Evolutionary conservation across 768 basidiomycete species (phyloP).

Genomic region (Thelephora ganbajun): DNA sequence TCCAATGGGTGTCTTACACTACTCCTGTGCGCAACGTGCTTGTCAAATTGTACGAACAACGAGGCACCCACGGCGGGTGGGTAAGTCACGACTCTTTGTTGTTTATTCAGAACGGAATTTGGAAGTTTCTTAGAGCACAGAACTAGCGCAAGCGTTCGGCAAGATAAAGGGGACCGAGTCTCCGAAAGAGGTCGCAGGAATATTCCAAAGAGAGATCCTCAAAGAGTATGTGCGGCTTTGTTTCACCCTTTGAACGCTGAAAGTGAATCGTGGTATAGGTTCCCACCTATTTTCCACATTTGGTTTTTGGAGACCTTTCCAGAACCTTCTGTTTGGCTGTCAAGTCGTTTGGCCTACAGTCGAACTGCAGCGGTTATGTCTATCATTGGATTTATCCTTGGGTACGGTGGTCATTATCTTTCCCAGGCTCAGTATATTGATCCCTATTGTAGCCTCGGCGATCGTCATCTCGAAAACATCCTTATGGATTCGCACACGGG

Average conservation of each 20-base stretch:
- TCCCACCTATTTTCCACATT: slow-evolving; percentile 82
- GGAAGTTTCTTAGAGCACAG: slow-evolving; percentile 20
- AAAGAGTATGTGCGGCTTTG: slow-evolving; percentile 29
- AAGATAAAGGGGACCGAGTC: slow-evolving; percentile 30
- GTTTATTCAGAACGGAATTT: not conserved
- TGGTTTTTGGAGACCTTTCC: slow-evolving; percentile 98
- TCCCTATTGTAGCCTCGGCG: slow-evolving; percentile 59
- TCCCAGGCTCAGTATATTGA: too few relatives aligned
- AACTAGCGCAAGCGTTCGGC: slow-evolving; percentile 32
- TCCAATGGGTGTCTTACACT: slow-evolving; percentile 98
- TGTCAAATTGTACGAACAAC: slow-evolving; percentile 46
- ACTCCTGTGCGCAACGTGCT: slow-evolving; percentile 69
- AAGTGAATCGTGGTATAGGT: slow-evolving; percentile 25
- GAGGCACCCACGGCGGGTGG: slow-evolving; percentile 27
- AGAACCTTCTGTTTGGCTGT: slow-evolving; percentile 90
- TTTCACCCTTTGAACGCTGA: not conserved
- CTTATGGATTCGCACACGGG: slow-evolving; percentile 80
- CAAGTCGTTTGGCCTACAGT: slow-evolving; percentile 73
- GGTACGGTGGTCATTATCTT: slow-evolving; percentile 34
- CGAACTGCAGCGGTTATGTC: slow-evolving; percentile 95
- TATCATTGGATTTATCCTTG: slow-evolving; percentile 94
- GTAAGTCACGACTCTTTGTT: slow-evolving; percentile 21
- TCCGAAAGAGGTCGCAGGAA: slow-evolving; percentile 35
- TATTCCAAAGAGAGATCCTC: slow-evolving; percentile 43
- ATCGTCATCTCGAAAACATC: slow-evolving; percentile 94